These are phyloP conservation scores for Rosellinia necatrix DNA, from an alignment of 2,329 filamentous ascomycete genomes.

Conservation along the genomic window DNA sequence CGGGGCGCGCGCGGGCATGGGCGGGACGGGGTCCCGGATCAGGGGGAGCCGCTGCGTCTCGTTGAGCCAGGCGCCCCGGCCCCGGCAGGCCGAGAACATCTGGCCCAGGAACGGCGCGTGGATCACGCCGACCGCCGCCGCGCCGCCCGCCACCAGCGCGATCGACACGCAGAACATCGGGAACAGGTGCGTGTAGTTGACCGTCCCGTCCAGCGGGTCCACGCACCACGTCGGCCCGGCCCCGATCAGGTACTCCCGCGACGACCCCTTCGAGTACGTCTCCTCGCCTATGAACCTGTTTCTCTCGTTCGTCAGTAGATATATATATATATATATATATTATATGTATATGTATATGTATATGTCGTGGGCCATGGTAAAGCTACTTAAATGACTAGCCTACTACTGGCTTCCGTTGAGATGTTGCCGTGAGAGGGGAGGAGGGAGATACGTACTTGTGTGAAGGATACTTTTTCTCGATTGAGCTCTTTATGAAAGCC, in stretches of 20 bases:
- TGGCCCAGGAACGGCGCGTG: conserved; percentile 73
- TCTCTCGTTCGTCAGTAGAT: not conserved
- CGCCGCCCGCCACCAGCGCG: conserved; percentile 63
- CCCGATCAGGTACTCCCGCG: conserved; percentile 70
- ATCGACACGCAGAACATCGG: conserved; percentile 84
- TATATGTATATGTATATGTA: too few species aligned
- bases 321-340: too few species aligned
- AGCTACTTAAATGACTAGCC: too few species aligned
- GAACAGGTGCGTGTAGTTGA: conserved; percentile 81
- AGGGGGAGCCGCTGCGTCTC: conserved; percentile 67
- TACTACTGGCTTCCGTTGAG: not conserved
- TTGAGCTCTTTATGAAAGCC: conserved; percentile 66
- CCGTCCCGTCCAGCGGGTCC: conserved; percentile 78
- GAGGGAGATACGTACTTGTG: conserved; percentile 60
- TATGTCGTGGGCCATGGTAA: too few species aligned
- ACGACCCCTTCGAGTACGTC: conserved; percentile 70
- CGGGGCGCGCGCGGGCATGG: conserved; percentile 67
- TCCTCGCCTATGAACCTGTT: conserved; percentile 77
- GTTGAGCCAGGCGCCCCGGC: conserved; percentile 72
- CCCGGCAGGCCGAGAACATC: conserved; percentile 69
- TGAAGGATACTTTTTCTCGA: conserved; percentile 63
- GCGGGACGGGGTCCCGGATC: conserved; percentile 63
- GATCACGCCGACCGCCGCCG: conserved; percentile 71
- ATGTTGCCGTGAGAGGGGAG: not conserved
- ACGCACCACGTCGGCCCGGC: conserved; percentile 73